These are phyloP conservation scores for Gossypium aridum DNA, from an alignment of 441 rosid genomes.

Conservation along the genomic window DNA sequence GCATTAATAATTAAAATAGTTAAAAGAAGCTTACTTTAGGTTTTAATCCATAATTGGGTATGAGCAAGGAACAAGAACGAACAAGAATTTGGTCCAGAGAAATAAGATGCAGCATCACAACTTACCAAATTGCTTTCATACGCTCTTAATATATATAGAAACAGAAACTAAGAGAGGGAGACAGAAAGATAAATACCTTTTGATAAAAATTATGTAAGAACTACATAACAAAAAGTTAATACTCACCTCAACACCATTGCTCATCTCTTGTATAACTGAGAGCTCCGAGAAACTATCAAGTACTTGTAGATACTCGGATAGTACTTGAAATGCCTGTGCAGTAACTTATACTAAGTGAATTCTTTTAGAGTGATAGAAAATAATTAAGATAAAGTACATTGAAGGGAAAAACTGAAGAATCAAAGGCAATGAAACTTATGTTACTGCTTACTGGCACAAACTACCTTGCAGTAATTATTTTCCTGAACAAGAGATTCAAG, in stretches of 20 bases:
- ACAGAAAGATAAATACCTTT: neutral
- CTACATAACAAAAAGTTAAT: constrained; percentile 1
- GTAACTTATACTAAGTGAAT: constrained; percentile 16
- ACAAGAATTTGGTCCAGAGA: neutral
- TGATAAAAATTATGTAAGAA: neutral
- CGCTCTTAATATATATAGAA: neutral
- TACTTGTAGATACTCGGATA: constrained; percentile 92
- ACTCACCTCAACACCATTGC: constrained; percentile 91
- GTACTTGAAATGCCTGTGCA: constrained; percentile 89
- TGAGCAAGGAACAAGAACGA: constrained; percentile 13
- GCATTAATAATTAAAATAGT: constrained; percentile 22
- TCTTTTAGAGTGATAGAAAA: constrained; percentile 8
- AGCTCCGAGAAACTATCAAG: constrained; percentile 85
- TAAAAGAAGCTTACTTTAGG: constrained; percentile 19
- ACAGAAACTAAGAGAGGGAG: neutral
- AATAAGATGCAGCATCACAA: constrained; percentile 8
- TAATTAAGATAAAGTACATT: constrained; percentile 3
- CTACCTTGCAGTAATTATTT: constrained; percentile 92
- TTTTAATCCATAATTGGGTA: neutral
- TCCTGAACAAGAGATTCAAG: constrained; percentile 88
- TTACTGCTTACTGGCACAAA: neutral
- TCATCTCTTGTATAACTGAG: constrained; percentile 86
- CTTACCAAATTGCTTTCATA: neutral
- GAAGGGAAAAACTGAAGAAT: neutral
- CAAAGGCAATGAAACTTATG: neutral